Evolutionary conservation across 2,329 filamentous ascomycete species (phyloP).

Genomic region (Colletotrichum cereale): DNA sequence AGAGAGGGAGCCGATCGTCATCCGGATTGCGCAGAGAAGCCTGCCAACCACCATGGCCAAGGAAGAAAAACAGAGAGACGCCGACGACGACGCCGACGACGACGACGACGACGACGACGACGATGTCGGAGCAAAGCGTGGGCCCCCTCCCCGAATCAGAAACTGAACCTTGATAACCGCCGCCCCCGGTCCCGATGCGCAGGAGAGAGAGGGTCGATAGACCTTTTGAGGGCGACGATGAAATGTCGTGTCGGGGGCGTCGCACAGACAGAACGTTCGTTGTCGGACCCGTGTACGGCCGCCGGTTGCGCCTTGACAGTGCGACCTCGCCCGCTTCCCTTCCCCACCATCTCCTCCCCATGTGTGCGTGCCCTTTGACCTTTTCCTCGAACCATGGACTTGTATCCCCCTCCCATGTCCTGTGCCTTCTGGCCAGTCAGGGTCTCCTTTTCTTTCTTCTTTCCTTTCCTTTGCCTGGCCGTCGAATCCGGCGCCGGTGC

Average conservation of each 20-base stretch:
- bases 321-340: constrained; percentile 13
- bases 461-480: background rate
- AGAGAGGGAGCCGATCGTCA: background rate
- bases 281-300: constrained; percentile 27
- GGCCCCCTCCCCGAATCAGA: background rate
- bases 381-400: background rate
- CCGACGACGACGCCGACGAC: background rate
- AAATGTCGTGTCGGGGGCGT: constrained; percentile 23
- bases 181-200: background rate
- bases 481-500: constrained; percentile 1
- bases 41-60: background rate
- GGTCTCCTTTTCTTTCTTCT: background rate
- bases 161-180: background rate
- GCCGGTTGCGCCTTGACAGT: constrained; percentile 9
- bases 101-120: background rate
- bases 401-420: background rate
- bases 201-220: constrained; percentile 8
- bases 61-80: background rate
- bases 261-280: constrained; percentile 8
- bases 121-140: background rate
- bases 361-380: constrained; percentile 5
- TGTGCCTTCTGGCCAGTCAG: background rate
- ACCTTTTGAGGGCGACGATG: constrained; percentile 8
- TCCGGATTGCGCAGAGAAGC: background rate
- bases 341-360: background rate